Evolutionary conservation across 192 early-diverging fungal genomes (phyloP).

Genomic region (Backusella psychrophila): DNA sequence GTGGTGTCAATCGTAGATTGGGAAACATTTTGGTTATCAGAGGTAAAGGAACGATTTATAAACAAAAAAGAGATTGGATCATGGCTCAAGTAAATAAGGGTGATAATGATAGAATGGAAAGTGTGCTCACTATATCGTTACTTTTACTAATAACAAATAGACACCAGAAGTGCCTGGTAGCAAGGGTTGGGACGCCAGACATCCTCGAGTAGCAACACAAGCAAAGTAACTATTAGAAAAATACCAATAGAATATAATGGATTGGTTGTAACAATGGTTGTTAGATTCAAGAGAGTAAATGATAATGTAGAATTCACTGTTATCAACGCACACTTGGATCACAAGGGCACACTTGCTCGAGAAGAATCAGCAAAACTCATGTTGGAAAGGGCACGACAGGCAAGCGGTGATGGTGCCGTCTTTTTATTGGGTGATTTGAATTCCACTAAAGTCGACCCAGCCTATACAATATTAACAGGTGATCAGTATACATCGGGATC

Average conservation of each 20-base stretch:
- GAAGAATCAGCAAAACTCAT: constrained; percentile 25
- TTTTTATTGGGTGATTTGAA: constrained; percentile 38
- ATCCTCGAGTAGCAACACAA: constrained; percentile 32
- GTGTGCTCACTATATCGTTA: not conserved
- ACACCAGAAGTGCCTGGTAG: constrained; percentile 34
- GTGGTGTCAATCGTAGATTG: constrained; percentile 1
- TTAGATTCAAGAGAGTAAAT: constrained; percentile 15
- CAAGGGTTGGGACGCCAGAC: constrained; percentile 33
- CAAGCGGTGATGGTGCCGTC: not conserved
- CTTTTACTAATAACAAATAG: constrained; percentile 11
- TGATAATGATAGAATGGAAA: too few species aligned
- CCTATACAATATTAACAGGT: constrained; percentile 30
- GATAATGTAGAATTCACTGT: constrained; percentile 18
- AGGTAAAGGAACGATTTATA: constrained; percentile 16
- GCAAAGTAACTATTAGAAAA: constrained; percentile 15
- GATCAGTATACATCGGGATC: not conserved
- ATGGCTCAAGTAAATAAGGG: not conserved
- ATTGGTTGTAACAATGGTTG: not conserved
- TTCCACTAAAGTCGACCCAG: constrained; percentile 15
- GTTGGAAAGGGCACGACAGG: constrained; percentile 9
- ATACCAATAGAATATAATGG: not conserved
- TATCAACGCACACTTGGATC: constrained; percentile 38
- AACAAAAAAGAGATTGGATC: too few species aligned
- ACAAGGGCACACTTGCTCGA: constrained; percentile 18
- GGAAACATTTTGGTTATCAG: constrained; percentile 33